A percentile compares a stretch with the other conserved stretches of the same genome.
Conservation (phyloP, 768 basidiomycete genomes). For the Grammothele lineata region DNA sequence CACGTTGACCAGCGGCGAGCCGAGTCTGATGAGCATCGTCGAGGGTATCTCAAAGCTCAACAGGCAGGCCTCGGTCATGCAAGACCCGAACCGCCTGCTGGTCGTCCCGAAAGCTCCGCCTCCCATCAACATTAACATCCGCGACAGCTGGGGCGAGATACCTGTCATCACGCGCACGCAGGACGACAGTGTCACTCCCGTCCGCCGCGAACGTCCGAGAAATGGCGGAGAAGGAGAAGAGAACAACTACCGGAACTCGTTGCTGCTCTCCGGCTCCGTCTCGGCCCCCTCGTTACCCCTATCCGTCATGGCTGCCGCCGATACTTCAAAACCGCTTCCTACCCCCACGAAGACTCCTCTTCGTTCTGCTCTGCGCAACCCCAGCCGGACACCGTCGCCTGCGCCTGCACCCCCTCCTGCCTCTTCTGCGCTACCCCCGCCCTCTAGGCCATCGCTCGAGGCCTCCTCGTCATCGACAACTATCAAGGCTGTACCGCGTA, state of each 20-base stretch:
- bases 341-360: conserved; percentile 42
- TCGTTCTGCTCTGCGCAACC: conserved; percentile 56
- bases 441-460: conserved; percentile 5
- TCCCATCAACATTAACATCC: conserved; percentile 26
- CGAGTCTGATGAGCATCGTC: conserved; percentile 65
- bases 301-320: background rate
- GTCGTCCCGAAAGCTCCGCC: conserved; percentile 47
- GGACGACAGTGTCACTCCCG: background rate
- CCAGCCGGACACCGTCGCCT: conserved; percentile 24
- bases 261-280: conserved; percentile 12
- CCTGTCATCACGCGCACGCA: background rate
- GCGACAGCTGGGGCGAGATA: conserved; percentile 1
- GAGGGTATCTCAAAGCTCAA: conserved; percentile 51
- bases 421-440: too few species aligned
- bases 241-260: conserved; percentile 9
- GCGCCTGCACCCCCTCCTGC: background rate
- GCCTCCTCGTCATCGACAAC: conserved; percentile 9
- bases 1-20: conserved; percentile 14
- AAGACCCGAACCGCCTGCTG: conserved; percentile 28
- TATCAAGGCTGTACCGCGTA: too few species aligned
- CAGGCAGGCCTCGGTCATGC: conserved; percentile 24
- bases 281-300: conserved; percentile 16
- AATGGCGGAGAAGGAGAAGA: background rate
- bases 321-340: conserved; percentile 20
- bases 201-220: background rate